phyloP scores from a whole-genome alignment of 2,329 filamentous ascomycete species.

The Incumbomyces lentus region DNA sequence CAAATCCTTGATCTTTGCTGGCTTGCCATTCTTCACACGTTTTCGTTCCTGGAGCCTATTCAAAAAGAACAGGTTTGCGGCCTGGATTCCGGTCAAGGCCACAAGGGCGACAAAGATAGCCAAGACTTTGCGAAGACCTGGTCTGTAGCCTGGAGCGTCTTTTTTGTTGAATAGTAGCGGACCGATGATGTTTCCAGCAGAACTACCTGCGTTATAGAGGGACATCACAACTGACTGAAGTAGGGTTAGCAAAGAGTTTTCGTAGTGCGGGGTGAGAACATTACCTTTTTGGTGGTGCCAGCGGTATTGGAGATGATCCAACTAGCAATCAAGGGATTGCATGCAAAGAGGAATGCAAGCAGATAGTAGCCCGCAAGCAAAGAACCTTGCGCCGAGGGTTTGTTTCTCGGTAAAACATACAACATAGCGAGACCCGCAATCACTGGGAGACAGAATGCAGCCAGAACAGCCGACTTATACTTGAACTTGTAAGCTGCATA shows the following conservation, averaged over 20 bases:
- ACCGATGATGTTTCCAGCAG: constrained; percentile 57
- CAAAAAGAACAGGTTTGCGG: constrained; percentile 44
- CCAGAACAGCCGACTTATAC: constrained; percentile 48
- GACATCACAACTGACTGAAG: constrained; percentile 48
- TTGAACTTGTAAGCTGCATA: constrained; percentile 48
- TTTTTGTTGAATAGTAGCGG: constrained; percentile 50
- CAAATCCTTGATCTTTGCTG: constrained; percentile 47
- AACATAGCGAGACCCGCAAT: constrained; percentile 45
- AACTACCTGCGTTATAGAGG: constrained; percentile 52
- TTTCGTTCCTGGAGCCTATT: constrained; percentile 48
- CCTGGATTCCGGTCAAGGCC: constrained; percentile 44
- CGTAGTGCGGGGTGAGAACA: background rate
- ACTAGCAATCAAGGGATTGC: constrained; percentile 54
- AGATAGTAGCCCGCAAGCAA: constrained; percentile 55
- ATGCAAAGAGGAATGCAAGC: constrained; percentile 55
- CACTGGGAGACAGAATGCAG: constrained; percentile 47
- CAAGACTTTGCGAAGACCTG: constrained; percentile 47
- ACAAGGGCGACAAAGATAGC: constrained; percentile 46
- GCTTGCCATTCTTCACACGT: constrained; percentile 51
- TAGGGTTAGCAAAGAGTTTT: background rate
- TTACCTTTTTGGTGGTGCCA: constrained; percentile 53
- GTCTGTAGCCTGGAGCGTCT: constrained; percentile 50
- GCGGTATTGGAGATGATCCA: constrained; percentile 63
- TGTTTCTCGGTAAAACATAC: constrained; percentile 40
- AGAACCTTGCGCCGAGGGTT: constrained; percentile 32